These are phyloP conservation scores for Aquanectria penicillioides DNA, from an alignment of 2,329 filamentous ascomycete genomes.

Conservation along the genomic window DNA sequence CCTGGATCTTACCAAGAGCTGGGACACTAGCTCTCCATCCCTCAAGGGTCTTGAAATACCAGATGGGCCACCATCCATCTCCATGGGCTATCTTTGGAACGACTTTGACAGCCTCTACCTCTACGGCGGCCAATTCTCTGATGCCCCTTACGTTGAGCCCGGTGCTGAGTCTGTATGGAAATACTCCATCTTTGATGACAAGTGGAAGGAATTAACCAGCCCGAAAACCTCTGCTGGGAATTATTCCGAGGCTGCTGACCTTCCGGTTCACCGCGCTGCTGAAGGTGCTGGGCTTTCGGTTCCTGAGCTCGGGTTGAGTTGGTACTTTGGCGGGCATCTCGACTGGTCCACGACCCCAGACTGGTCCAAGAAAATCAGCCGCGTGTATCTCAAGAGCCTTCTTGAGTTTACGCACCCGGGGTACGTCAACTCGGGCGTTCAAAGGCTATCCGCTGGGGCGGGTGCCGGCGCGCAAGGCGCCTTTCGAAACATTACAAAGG, in stretches of 20 bases:
- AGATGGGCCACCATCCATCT: constrained; percentile 75
- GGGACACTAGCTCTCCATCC: constrained; percentile 72
- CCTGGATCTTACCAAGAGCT: constrained; percentile 78
- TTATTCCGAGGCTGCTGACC: constrained; percentile 64
- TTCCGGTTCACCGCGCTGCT: constrained; percentile 73
- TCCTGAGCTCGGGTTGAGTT: constrained; percentile 75
- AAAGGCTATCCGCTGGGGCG: constrained; percentile 61
- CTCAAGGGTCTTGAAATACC: constrained; percentile 71
- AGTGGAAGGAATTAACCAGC: constrained; percentile 71
- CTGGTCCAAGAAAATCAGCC: constrained; percentile 72
- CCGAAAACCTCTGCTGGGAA: constrained; percentile 72
- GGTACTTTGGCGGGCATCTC: constrained; percentile 82
- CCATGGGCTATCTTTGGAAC: constrained; percentile 81
- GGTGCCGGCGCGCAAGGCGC: constrained; percentile 70
- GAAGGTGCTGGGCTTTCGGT: constrained; percentile 80
- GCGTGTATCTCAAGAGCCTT: constrained; percentile 78
- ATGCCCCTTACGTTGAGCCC: constrained; percentile 66
- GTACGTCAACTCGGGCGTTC: constrained; percentile 70
- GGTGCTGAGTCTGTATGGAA: constrained; percentile 73
- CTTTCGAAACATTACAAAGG: constrained; percentile 79
- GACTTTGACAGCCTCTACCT: constrained; percentile 75
- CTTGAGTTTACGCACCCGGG: constrained; percentile 82
- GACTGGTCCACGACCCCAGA: constrained; percentile 68
- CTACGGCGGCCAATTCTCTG: constrained; percentile 79
- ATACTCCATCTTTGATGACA: constrained; percentile 68